Base-by-base conservation (phyloP, 2,329 filamentous ascomycete species). In the Fusarium scirpi region DNA sequence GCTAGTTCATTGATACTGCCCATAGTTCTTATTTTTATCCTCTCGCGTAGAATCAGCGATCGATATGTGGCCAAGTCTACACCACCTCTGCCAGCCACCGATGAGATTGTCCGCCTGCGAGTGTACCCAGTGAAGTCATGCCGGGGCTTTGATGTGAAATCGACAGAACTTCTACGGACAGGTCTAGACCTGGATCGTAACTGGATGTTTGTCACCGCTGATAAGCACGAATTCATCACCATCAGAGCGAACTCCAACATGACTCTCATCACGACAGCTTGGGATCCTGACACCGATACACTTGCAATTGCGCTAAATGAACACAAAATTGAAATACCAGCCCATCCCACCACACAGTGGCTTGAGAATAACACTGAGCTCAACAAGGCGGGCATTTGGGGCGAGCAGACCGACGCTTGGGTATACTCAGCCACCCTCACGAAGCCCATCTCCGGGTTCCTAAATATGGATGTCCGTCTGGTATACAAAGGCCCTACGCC, bases 111-210 rank as follows among this genome's bases (percentile, higher is more conserved):
- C 48, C 46, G 63, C 25, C 80, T 91, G 13, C 84, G 84, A 59
- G 83, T 90, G 71, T 90, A 91, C 75, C 89, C 89, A 15, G 87
- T 91, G 73, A 91, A 91, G 75, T 91, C 89, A 65, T 91, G 89
- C 71, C 87, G 89, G 47, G 89, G 89, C 12, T 82, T 91, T 70
- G 81, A 85, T 43, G 80, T 91, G 12, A 76, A 83, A 18, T 83
- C 81, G 5, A 83, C 86, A 3, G 81, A 79, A 7, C 80, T 91
- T 2, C 81, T 85, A 34, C 83, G 82, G 47, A 85, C 87, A 6
- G 89, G 89, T 0, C 82, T 91, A 13, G 86, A 89, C 46, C 81
- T 91, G 15, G 89, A 91, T 75, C 82, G 89, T 9, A 85, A 87
- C 68, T 91, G 89, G 89, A 91, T 91, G 89, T 88, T 91, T 77